Evolutionary conservation across 768 basidiomycete genomes (phyloP), one percentile per base, ranked within the genome.

Genomic region (Fibroporia radiculosa): DNA sequence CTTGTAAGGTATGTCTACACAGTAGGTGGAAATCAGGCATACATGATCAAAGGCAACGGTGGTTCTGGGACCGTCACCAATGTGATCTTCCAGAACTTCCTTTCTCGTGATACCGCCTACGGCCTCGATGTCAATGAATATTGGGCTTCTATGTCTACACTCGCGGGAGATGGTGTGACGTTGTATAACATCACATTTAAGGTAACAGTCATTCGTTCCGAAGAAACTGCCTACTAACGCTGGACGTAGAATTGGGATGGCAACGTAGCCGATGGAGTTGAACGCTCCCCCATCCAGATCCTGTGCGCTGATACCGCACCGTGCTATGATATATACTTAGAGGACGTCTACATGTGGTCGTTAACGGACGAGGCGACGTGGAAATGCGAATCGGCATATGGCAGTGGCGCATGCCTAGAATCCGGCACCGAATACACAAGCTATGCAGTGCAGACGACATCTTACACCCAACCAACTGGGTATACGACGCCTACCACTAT

Each of bases 301-400:
- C 49, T 59, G 23, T 61, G 59, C 37, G 54, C 57, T 4, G 56
- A 57, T 40, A 49, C 47, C 28, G 54, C 57, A 20, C 59, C 59
- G 7, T 61, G 59, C 54, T 50, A 40, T 40, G 47, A 54, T 42
- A 61, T 62, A 33, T 51, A 42, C 2, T 50, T 62, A 26, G 29
- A 26, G 31, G 56, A 62, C 50, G 61, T 62, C 6, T 53, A 59
- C 51, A 54, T 62, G 49, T 62, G 59, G 58, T 56, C 55, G 13
- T 37, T 47, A 29, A 58, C 58, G 12, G 44, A 51, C 47, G 43
- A 51, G 50, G 59, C 56, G 11, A 45, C 54, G 23, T 45, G 53
- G 50, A 58, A 58, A 36, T 62, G 61, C 52, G 53, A 55, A 39
- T 56, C 52, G 39, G 61, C 61, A n/a, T 62, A 55, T 47, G 61